phyloP scores from a whole-genome alignment of 176 grass and related monocot genomes.

The Zoysia pacifica region DNA sequence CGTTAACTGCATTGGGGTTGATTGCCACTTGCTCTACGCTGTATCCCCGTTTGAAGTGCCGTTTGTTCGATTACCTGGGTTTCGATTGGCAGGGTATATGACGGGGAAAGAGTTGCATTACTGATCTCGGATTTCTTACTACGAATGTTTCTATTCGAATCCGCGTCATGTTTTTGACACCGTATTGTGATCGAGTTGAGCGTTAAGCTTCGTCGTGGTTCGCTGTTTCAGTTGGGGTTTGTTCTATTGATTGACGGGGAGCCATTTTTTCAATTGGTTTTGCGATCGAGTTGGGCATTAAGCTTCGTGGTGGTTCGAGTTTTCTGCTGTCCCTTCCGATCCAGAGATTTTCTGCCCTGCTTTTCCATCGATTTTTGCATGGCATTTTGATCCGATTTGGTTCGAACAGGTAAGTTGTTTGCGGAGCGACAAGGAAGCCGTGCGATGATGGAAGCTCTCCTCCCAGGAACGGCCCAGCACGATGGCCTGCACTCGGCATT shows the following conservation, averaged over 20 bases:
- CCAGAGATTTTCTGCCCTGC: not conserved
- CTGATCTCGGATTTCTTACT: not conserved
- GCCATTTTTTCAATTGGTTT: not conserved
- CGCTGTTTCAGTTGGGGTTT: not conserved
- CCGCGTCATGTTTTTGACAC: not conserved
- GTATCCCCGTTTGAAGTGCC: not conserved
- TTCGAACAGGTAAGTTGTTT: slow-evolving; percentile 28
- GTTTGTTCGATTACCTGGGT: not conserved
- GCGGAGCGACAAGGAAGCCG: not conserved
- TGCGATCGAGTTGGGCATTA: no score
- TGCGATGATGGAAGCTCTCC: slow-evolving; percentile 55
- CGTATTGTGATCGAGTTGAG: not conserved
- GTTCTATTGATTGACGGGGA: no score
- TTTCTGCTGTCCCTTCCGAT: no score
- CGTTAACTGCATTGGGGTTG: not conserved
- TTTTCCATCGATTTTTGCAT: not conserved
- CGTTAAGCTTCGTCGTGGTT: not conserved
- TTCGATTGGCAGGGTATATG: no score
- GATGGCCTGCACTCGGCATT: slow-evolving; percentile 40
- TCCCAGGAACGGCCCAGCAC: slow-evolving; percentile 47
- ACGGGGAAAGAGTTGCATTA: not conserved
- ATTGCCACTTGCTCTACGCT: not conserved
- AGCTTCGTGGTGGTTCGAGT: no score
- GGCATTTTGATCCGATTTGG: slow-evolving; percentile 35
- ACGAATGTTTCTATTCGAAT: not conserved